Percentiles rank a stretch among this genome's conserved stretches.
phyloP scores from a whole-genome alignment of 176 grass and related monocot genomes.

The Cenchrus fungigraminus region DNA sequence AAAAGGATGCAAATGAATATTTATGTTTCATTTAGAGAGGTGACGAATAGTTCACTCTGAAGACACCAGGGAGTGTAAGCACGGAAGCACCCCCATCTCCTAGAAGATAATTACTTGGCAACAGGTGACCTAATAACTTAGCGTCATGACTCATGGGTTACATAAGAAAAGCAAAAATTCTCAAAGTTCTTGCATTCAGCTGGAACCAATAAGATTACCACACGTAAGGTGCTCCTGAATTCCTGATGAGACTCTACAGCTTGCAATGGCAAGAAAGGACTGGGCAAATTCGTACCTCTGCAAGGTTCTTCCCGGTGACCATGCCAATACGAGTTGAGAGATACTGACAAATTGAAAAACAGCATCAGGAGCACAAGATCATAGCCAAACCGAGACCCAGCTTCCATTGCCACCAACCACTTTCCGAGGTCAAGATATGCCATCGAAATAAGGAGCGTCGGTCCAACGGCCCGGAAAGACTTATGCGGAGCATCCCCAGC shows the following conservation, averaged over 20 bases:
- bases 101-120: background rate
- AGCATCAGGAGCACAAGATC: constrained; percentile 75
- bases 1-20: background rate
- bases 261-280: background rate
- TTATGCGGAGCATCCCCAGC: constrained; percentile 30
- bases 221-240: background rate
- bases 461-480: constrained; percentile 58
- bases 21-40: background rate
- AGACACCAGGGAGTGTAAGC: background rate
- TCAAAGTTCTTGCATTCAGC: background rate
- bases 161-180: background rate
- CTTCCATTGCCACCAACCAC: constrained; percentile 66
- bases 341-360: constrained; percentile 89
- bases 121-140: background rate
- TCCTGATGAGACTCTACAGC: background rate
- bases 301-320: constrained; percentile 79
- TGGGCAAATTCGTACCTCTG: constrained; percentile 50
- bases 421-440: constrained; percentile 88
- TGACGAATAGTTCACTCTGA: background rate
- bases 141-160: background rate
- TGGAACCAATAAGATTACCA: background rate
- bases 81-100: background rate
- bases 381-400: constrained; percentile 73
- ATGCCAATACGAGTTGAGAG: constrained; percentile 64
- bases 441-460: constrained; percentile 77